Evolutionary conservation across 2,329 filamentous ascomycete species (phyloP).

Genomic region (Fusarium guadeloupense): DNA sequence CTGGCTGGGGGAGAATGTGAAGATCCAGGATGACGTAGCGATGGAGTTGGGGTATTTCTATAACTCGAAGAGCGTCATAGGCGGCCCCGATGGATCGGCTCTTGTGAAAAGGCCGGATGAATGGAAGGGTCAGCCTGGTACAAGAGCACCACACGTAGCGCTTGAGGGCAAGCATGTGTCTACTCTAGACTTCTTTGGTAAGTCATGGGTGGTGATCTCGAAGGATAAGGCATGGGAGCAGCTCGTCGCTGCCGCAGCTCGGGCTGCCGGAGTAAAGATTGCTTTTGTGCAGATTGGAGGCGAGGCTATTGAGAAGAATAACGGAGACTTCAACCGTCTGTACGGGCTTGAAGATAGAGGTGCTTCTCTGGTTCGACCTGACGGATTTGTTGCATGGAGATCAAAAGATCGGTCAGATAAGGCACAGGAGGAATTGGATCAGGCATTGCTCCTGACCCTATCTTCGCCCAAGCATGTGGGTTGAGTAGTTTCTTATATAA

Average conservation of each 20-base stretch:
- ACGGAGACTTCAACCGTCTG: neutral
- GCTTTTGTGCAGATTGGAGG: constrained; percentile 9
- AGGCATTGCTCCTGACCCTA: neutral
- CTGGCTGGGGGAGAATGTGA: constrained; percentile 7
- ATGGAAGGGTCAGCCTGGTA: constrained; percentile 39
- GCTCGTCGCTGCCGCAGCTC: neutral
- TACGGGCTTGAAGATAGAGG: constrained; percentile 10
- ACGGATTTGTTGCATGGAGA: constrained; percentile 29
- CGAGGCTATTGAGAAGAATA: neutral
- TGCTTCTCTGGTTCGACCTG: constrained; percentile 12
- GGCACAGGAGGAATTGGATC: neutral
- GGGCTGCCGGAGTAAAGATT: neutral
- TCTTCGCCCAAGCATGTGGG: fast-evolving
- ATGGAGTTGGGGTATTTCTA: constrained; percentile 31
- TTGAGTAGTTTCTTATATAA: no score
- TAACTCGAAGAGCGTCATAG: neutral
- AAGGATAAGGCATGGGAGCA: constrained; percentile 9
- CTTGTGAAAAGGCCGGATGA: constrained; percentile 29
- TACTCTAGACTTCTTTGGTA: constrained; percentile 21
- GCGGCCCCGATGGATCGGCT: constrained; percentile 1
- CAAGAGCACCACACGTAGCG: constrained; percentile 32
- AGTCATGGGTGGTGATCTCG: constrained; percentile 17
- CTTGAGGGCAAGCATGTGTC: constrained; percentile 9
- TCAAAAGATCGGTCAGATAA: neutral
- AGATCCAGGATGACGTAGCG: constrained; percentile 19